These are phyloP conservation scores for Podila clonocystis DNA, from an alignment of 192 early-diverging fungal species.

Conservation along the genomic window DNA sequence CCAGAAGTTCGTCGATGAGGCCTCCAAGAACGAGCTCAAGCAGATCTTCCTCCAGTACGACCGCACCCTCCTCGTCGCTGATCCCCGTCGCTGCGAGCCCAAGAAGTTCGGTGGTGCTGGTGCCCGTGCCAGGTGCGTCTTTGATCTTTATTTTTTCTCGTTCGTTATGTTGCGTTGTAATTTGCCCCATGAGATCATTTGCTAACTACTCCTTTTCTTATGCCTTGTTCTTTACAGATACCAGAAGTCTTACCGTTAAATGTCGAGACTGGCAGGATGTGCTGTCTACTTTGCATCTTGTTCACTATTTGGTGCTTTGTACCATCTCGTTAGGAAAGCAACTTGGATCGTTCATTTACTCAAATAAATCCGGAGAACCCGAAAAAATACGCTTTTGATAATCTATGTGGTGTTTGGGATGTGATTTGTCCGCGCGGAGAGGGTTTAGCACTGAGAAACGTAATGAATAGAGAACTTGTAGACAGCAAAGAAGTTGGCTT, in stretches of 20 bases:
- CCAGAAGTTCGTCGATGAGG: constrained; percentile 99
- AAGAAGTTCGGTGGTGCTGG: constrained; percentile 99
- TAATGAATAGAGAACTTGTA: too few relatives aligned
- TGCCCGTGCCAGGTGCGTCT: constrained; percentile 90
- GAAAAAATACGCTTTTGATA: not conserved
- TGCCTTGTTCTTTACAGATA: constrained; percentile 49
- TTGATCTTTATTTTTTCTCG: not conserved
- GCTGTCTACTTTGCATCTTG: constrained; percentile 37
- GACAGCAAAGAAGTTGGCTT: too few relatives aligned
- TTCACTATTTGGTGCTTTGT: constrained; percentile 17
- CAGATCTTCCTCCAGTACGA: constrained; percentile 86
- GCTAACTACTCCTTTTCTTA: not conserved
- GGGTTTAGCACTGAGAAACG: too few relatives aligned
- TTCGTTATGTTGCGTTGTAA: not conserved
- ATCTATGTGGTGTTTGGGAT: not conserved
- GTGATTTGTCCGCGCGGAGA: too few relatives aligned
- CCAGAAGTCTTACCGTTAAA: constrained; percentile 93
- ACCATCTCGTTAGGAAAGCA: constrained; percentile 15
- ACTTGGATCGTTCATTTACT: constrained; percentile 29
- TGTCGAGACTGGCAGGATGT: constrained; percentile 45
- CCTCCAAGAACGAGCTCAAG: constrained; percentile 99
- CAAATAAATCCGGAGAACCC: constrained; percentile 25
- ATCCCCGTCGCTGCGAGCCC: constrained; percentile 99
- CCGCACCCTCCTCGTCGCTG: constrained; percentile 97
- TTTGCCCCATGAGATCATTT: not conserved